Evolutionary conservation across 371 early-diverging fungal species (phyloP).

Genomic region (Chytridiales sp.): DNA sequence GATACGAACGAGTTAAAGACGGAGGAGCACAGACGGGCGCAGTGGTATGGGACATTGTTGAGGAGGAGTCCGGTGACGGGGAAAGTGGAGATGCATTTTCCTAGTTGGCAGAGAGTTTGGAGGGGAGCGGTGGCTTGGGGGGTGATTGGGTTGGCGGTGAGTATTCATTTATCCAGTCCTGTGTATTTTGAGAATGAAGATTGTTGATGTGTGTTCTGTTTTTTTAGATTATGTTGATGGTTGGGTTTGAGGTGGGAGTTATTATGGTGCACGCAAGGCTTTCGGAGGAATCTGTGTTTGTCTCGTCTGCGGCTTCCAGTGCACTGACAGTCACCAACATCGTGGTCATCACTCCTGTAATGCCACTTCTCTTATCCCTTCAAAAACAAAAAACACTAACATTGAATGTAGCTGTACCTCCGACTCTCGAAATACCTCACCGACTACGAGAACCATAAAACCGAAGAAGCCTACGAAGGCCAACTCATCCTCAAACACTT

Average conservation of each 20-base stretch:
- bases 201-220: not conserved
- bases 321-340: conserved; percentile 29
- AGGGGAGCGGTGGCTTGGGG: no score
- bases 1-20: conserved; percentile 51
- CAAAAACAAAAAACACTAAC: not conserved
- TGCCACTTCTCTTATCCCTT: conserved; percentile 1
- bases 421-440: conserved; percentile 18
- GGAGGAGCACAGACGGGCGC: conserved; percentile 49
- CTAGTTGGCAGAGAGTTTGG: not conserved
- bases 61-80: conserved; percentile 26
- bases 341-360: conserved; percentile 40
- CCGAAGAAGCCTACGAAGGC: conserved; percentile 33
- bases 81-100: conserved; percentile 19
- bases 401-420: conserved; percentile 15
- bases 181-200: not conserved
- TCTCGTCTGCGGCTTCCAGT: conserved; percentile 20
- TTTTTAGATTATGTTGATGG: conserved; percentile 24
- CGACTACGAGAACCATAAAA: conserved; percentile 31
- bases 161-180: conserved; percentile 11
- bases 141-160: no score
- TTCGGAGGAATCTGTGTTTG: conserved; percentile 13
- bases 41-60: conserved; percentile 44
- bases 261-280: conserved; percentile 14
- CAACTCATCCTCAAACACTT: conserved; percentile 55
- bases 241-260: conserved; percentile 21